These are phyloP conservation scores for Phellinidium pouzarii DNA, from an alignment of 1,284 basidiomycete species.

Conservation along the genomic window DNA sequence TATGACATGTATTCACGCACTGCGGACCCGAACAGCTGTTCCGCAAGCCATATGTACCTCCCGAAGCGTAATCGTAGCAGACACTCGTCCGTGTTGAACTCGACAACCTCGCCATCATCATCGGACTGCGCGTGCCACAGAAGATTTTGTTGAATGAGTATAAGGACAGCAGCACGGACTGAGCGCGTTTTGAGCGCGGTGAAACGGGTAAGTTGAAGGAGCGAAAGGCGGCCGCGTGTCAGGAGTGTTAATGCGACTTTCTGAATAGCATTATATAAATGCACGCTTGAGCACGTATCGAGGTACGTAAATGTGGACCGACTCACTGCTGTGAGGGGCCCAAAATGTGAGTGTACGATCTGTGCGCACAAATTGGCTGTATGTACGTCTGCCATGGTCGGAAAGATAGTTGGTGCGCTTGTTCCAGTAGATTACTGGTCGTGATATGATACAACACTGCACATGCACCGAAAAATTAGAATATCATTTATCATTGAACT, in stretches of 20 bases:
- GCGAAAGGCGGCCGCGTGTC: constrained; percentile 74
- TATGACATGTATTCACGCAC: constrained; percentile 38
- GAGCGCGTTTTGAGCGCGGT: constrained; percentile 60
- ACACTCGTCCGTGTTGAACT: constrained; percentile 76
- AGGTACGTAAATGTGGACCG: background rate
- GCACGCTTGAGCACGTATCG: background rate
- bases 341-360: constrained; percentile 75
- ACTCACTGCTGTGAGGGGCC: constrained; percentile 67
- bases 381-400: constrained; percentile 63
- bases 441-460: too few relatives aligned
- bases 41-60: constrained; percentile 68
- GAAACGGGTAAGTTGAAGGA: constrained; percentile 65
- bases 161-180: constrained; percentile 69
- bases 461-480: too few relatives aligned
- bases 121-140: constrained; percentile 76
- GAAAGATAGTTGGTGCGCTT: background rate
- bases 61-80: constrained; percentile 75
- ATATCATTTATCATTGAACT: too few relatives aligned
- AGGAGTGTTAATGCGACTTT: constrained; percentile 79
- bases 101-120: constrained; percentile 72
- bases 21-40: constrained; percentile 58
- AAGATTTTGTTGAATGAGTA: constrained; percentile 89
- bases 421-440: too few relatives aligned
- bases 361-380: constrained; percentile 67
- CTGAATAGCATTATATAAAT: constrained; percentile 34